Conservation (phyloP, 2,329 filamentous ascomycete genomes). For the Calcarisporium arbuscula region DNA sequence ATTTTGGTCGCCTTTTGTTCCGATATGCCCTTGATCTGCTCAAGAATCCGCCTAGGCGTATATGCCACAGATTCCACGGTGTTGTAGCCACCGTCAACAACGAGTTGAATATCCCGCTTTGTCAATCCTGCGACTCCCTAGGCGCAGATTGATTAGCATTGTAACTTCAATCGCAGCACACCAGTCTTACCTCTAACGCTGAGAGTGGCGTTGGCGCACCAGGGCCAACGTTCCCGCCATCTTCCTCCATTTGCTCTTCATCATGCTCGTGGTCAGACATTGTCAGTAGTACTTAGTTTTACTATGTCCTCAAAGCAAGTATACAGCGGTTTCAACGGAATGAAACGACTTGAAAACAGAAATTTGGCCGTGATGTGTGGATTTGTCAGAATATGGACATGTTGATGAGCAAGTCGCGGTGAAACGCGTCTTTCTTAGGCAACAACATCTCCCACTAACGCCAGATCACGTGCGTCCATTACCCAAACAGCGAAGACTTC, state of each 20-base stretch:
- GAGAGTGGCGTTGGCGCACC: conserved; percentile 88
- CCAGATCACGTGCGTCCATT: conserved; percentile 31
- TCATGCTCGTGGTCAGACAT: conserved; percentile 60
- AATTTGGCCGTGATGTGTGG: conserved; percentile 2
- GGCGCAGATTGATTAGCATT: neutral
- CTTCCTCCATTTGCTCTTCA: conserved; percentile 56
- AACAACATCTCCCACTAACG: conserved; percentile 21
- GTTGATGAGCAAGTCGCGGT: conserved; percentile 20
- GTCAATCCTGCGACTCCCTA: conserved; percentile 84
- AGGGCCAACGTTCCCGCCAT: conserved; percentile 68
- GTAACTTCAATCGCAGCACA: neutral
- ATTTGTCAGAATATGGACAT: conserved; percentile 13
- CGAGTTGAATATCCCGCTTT: conserved; percentile 89
- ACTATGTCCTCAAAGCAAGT: neutral
- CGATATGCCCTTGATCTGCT: conserved; percentile 97
- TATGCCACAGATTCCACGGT: conserved; percentile 96
- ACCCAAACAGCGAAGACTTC: conserved; percentile 6
- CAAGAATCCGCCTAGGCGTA: conserved; percentile 72
- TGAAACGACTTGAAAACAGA: too few relatives aligned
- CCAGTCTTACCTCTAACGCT: conserved; percentile 69
- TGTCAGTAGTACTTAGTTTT: too few relatives aligned
- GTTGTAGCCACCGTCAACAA: conserved; percentile 87
- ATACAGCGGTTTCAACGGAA: too few relatives aligned
- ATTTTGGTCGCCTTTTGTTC: conserved; percentile 94
- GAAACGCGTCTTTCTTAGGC: conserved; percentile 27